phyloP scores from a whole-genome alignment of 176 grass and related monocot species.

The Raddia guianensis region DNA sequence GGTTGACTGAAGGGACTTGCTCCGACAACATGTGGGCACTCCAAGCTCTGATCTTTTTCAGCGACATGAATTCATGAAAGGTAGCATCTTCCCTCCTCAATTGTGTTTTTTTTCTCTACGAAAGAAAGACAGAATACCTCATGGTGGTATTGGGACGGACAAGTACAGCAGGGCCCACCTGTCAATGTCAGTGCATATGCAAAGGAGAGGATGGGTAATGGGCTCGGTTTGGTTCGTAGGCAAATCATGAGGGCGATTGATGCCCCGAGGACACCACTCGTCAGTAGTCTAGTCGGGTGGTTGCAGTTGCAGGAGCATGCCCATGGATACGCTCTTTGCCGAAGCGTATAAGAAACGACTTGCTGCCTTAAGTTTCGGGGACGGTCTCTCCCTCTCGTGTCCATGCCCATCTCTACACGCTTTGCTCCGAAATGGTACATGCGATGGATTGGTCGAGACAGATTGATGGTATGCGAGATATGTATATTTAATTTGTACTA shows the following conservation, averaged over 20 bases:
- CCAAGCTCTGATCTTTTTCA: background rate
- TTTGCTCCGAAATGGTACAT: background rate
- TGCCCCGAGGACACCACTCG: background rate
- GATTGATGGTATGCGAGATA: background rate
- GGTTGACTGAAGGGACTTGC: no score
- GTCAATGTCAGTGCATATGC: background rate
- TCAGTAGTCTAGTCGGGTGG: background rate
- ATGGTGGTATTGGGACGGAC: background rate
- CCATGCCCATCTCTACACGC: constrained; percentile 26
- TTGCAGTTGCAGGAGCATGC: constrained; percentile 32
- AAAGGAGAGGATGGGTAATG: background rate
- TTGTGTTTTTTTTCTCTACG: background rate
- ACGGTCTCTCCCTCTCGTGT: background rate
- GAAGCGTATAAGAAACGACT: constrained; percentile 45
- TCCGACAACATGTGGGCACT: no score
- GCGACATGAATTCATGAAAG: no score
- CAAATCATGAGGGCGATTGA: background rate
- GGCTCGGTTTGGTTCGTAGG: background rate
- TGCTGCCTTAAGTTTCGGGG: constrained; percentile 15
- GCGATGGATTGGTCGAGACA: background rate
- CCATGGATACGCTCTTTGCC: background rate
- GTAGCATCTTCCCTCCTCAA: background rate
- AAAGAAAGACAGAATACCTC: background rate
- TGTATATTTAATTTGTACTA: background rate
- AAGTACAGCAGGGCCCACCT: background rate